Percentiles rank a stretch among this genome's conserved stretches.
Evolutionary conservation across 257 asterid genomes (phyloP).

Genomic region (Lavandula angustifolia): DNA sequence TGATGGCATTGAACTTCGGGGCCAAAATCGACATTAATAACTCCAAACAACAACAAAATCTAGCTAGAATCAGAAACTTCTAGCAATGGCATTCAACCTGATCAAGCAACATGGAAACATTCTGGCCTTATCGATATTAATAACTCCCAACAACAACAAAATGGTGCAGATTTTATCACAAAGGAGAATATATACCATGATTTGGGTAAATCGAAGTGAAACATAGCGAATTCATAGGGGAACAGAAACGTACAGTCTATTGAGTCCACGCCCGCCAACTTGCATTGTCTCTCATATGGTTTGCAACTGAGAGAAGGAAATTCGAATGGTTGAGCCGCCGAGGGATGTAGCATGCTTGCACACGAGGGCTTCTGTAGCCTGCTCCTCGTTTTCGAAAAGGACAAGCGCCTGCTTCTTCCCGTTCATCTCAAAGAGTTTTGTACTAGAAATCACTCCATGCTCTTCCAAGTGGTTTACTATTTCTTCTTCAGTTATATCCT

Average conservation of each 20-base stretch:
- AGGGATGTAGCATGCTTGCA: constrained; percentile 97
- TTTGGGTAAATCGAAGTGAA: neutral
- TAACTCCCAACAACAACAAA: too few species aligned
- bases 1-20: too few species aligned
- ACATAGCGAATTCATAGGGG: constrained; percentile 13
- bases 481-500: constrained; percentile 79
- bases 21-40: too few species aligned
- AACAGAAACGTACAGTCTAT: constrained; percentile 34
- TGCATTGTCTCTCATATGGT: constrained; percentile 51
- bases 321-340: constrained; percentile 77
- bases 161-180: too few species aligned
- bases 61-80: too few species aligned
- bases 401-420: constrained; percentile 96
- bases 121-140: too few species aligned
- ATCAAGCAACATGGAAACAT: too few species aligned
- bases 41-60: too few species aligned
- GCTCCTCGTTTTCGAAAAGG: constrained; percentile 86
- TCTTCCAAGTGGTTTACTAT: constrained; percentile 76
- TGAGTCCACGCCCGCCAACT: constrained; percentile 23
- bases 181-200: too few species aligned
- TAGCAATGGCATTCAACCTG: too few species aligned
- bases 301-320: constrained; percentile 96
- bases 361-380: constrained; percentile 95
- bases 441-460: constrained; percentile 65
- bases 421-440: constrained; percentile 88